These are phyloP conservation scores for Peniophora sp. DNA, from an alignment of 1,284 basidiomycete genomes.

Conservation along the genomic window DNA sequence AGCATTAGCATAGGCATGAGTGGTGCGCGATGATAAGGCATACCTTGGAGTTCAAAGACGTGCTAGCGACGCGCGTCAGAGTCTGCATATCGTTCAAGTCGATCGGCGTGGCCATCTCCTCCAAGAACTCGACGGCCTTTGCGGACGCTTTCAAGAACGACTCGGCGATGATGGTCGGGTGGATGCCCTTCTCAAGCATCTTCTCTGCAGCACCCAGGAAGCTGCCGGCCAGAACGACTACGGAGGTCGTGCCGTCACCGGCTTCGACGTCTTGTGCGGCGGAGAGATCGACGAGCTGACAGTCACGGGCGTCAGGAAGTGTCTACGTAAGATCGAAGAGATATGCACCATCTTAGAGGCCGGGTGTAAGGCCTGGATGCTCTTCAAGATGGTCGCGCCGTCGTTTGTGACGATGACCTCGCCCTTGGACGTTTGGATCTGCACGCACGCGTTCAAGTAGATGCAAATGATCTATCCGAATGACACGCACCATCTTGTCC, in stretches of 20 bases:
- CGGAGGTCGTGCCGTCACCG: conserved; percentile 98
- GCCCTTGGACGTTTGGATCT: conserved; percentile 97
- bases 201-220: conserved; percentile 94
- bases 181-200: conserved; percentile 94
- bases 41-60: conserved; percentile 94
- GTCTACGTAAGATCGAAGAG: conserved; percentile 5
- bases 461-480: conserved; percentile 3
- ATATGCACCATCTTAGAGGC: conserved; percentile 88
- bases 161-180: conserved; percentile 96
- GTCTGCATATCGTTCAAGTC: conserved; percentile 86
- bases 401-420: conserved; percentile 99
- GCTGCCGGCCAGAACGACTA: conserved; percentile 94
- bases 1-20: background rate
- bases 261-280: conserved; percentile 98
- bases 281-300: conserved; percentile 90
- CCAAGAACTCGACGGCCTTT: conserved; percentile 92
- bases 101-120: conserved; percentile 89
- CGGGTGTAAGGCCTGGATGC: conserved; percentile 95
- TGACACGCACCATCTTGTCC: conserved; percentile 89
- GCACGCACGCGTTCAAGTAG: conserved; percentile 6
- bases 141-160: conserved; percentile 89
- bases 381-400: conserved; percentile 96
- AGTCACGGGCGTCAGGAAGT: background rate
- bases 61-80: conserved; percentile 89
- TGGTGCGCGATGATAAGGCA: conserved; percentile 8